Evolutionary conservation across 257 asterid species (phyloP), one percentile per base, ranked within the genome.

Genomic region (Osmanthus fragrans): DNA sequence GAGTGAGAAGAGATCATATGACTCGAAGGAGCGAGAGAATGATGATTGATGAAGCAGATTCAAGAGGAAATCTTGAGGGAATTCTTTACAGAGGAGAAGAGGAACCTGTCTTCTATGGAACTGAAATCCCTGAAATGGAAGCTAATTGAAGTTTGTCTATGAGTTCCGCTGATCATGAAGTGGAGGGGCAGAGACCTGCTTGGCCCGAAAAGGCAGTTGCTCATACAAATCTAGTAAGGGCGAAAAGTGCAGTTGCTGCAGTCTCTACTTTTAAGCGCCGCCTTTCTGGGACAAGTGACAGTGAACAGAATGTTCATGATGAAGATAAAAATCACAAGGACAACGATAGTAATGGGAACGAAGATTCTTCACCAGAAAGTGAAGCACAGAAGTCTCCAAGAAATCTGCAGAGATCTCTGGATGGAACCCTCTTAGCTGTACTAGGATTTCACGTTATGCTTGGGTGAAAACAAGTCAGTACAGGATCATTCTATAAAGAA

Each of bases 151-250:
- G 86, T 70, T 80, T 80, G 75, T 83, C 83, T 33, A 34, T 79
- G 76, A 77, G 70, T 34, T 79, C 88, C 21, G 29, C 63, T 74
- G 83, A 81, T 47, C 83, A 77, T 73, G 87, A 85, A 76, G 72
- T 86, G 37, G 94, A 80, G 78, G 76, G 77, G 25, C 90, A 84
- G 39, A 86, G 89, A 77, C 80, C 85, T 80, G 90, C 82, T 82
- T 91, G 96, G 97, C 96, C 98, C 64, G 96, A 89, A 75, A 94
- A 86, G 76, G 97, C 97, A 58, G 92, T 75, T 65, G 91, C 93
- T 79, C 83, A 90, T 71, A 82, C 89, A 29, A 84, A 90, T 80
- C 89, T 88, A 78, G 89, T 93, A 27, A 91, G 86, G 90, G 91
- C 86, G 64, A 93, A 91, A 86, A 90, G 98, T 84, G 54, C 81